Conservation (phyloP, 495 filamentous ascomycete genomes). For the Penicillium antarcticum region DNA sequence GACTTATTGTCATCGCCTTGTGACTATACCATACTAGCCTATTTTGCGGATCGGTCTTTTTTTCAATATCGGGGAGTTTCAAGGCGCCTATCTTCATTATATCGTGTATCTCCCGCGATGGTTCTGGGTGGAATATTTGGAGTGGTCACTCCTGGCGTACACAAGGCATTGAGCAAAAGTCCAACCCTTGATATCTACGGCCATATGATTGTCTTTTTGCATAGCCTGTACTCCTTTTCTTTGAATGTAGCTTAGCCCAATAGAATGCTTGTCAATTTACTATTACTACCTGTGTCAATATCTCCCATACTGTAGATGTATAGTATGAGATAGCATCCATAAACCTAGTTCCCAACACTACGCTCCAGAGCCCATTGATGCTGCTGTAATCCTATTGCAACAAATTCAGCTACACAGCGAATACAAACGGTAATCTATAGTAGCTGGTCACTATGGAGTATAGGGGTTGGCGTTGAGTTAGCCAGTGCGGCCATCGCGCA, state of each 20-base stretch:
- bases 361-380: too few relatives aligned
- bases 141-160: slow-evolving; percentile 19
- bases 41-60: slow-evolving; percentile 10
- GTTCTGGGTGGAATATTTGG: slow-evolving; percentile 24
- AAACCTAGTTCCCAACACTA: too few relatives aligned
- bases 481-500: background rate
- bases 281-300: background rate
- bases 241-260: slow-evolving; percentile 7
- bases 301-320: too few relatives aligned
- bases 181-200: slow-evolving; percentile 18
- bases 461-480: background rate
- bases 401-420: too few relatives aligned
- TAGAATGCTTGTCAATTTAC: slow-evolving; percentile 3
- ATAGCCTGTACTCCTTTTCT: background rate
- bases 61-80: slow-evolving; percentile 19
- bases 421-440: too few relatives aligned
- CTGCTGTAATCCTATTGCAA: too few relatives aligned
- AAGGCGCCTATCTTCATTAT: slow-evolving; percentile 19
- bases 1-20: slow-evolving; percentile 23
- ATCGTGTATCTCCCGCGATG: slow-evolving; percentile 18
- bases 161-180: slow-evolving; percentile 19
- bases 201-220: slow-evolving; percentile 9
- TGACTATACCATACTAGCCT: slow-evolving; percentile 17
- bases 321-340: too few relatives aligned
- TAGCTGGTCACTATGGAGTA: too few relatives aligned